Base-by-base conservation (phyloP, 768 basidiomycete species). In the Lactarius sp. region DNA sequence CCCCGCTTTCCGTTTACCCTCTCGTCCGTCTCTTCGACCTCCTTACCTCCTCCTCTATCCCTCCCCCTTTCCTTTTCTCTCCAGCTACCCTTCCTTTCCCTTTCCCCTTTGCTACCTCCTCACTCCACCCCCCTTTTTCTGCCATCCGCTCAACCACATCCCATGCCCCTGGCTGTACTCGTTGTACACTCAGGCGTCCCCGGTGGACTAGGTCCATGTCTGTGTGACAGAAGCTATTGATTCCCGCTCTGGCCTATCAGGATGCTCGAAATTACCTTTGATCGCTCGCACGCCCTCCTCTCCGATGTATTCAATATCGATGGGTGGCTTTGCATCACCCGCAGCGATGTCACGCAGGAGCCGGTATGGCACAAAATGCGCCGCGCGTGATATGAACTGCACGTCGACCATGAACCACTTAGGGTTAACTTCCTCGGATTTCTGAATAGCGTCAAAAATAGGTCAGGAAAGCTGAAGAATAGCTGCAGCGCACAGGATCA, bases 371-470 rank as follows among this genome's bases (percentile, higher is more conserved):
- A 96, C 81, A 58, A 93, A 93, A 75, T 94, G 78, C 36, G 73
- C 68, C 6, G 88, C 81, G 27, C 89, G 84, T 6, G 82, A 77
- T 16, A 74, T 69, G 73, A 95, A 94, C 37, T 80, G 82, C 56
- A 87, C 76, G 69, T 93, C 86, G 41, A 94, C 90, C 94, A 98
- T 98, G 77, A 81, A 94, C 94, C 94, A 98, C 71, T 82, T 90
- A 1, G 94, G 94, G 12, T 85, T 78, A 3, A 80, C 79, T 69
- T 85, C 69, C 60, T 92, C 80, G 2, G 92, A 83, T 84, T 95
- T 95, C 91, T 92, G 69, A 20, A 18, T 18, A 31, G 54, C 61
- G 27, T 66, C 62, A 60, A 33, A 27, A n/a, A 31, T 44, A 27
- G 53, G 50, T 58, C 55, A 42, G 13, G 39, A 33, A 37, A 55